Evolutionary conservation across 129 eudicot genomes (phyloP).

Genomic region (Saposhnikovia divaricata): DNA sequence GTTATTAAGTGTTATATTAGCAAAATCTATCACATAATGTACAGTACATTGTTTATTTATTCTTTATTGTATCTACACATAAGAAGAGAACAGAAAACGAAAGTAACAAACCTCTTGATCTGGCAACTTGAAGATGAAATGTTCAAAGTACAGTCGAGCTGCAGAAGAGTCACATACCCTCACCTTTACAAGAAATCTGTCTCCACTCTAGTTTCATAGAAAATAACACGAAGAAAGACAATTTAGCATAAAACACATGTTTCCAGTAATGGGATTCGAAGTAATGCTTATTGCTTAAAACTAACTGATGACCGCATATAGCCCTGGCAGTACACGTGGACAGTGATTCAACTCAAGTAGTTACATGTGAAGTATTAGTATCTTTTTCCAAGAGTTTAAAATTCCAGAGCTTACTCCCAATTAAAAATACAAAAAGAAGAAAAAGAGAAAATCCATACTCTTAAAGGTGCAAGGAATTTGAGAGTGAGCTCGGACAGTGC

Average conservation of each 20-base stretch:
- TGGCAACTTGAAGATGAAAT: slow-evolving; percentile 67
- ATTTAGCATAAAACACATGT: neutral
- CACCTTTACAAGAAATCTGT: slow-evolving; percentile 53
- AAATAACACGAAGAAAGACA: neutral
- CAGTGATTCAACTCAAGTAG: neutral
- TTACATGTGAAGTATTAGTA: neutral
- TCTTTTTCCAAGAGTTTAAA: neutral
- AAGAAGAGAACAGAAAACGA: neutral
- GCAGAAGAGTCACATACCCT: slow-evolving; percentile 70
- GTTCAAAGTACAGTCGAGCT: slow-evolving; percentile 76
- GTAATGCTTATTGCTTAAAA: neutral
- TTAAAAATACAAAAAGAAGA: neutral
- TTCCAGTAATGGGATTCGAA: neutral
- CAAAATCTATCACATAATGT: no score
- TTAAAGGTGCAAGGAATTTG: slow-evolving; percentile 81
- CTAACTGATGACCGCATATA: neutral
- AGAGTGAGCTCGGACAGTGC: slow-evolving; percentile 72
- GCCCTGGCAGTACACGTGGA: neutral
- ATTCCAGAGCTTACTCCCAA: neutral
- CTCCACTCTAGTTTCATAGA: slow-evolving; percentile 58
- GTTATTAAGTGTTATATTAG: no score
- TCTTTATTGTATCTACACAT: neutral
- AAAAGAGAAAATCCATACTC: slow-evolving; percentile 39
- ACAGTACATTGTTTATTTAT: neutral
- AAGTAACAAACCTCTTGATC: slow-evolving; percentile 49